A percentile compares a stretch with the other conserved stretches of the same genome.
Conservation (phyloP, 179 eudicot genomes). For the Gypsophila paniculata region DNA sequence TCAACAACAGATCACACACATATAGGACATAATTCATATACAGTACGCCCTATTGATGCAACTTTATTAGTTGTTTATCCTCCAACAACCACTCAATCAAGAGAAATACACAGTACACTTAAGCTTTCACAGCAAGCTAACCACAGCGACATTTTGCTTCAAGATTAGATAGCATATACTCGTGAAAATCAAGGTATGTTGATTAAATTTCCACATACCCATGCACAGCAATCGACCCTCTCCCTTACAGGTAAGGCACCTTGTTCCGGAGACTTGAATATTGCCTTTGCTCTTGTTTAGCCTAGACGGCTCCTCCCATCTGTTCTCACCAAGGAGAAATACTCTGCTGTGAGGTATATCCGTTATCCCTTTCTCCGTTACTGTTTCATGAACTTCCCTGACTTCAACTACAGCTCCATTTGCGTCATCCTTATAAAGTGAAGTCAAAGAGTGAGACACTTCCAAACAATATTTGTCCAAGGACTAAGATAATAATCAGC, state of each 20-base stretch:
- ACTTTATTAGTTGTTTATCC: not conserved
- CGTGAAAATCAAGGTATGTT: not conserved
- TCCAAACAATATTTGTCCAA: not conserved
- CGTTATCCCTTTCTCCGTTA: slow-evolving; percentile 34
- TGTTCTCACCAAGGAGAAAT: slow-evolving; percentile 88
- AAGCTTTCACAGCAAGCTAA: not conserved
- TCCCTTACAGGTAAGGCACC: slow-evolving; percentile 71
- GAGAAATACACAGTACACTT: not conserved
- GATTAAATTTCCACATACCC: slow-evolving; percentile 41
- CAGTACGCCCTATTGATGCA: not conserved
- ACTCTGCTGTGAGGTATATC: slow-evolving; percentile 47
- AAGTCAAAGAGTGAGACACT: slow-evolving; percentile 5
- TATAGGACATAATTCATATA: not conserved
- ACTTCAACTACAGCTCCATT: slow-evolving; percentile 56
- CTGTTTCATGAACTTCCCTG: slow-evolving; percentile 40
- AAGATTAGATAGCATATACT: not conserved
- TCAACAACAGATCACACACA: slow-evolving; percentile 1
- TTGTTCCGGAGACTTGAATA: slow-evolving; percentile 31
- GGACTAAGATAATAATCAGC: not conserved
- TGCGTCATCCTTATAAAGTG: slow-evolving; percentile 35
- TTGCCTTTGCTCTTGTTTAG: slow-evolving; percentile 34
- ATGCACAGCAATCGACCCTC: slow-evolving; percentile 78
- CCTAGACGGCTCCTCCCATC: slow-evolving; percentile 97
- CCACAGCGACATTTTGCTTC: too few relatives aligned
- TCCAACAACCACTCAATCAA: not conserved